phyloP scores from a whole-genome alignment of 2,329 filamentous ascomycete genomes.

The Fusarium phyllophilum region DNA sequence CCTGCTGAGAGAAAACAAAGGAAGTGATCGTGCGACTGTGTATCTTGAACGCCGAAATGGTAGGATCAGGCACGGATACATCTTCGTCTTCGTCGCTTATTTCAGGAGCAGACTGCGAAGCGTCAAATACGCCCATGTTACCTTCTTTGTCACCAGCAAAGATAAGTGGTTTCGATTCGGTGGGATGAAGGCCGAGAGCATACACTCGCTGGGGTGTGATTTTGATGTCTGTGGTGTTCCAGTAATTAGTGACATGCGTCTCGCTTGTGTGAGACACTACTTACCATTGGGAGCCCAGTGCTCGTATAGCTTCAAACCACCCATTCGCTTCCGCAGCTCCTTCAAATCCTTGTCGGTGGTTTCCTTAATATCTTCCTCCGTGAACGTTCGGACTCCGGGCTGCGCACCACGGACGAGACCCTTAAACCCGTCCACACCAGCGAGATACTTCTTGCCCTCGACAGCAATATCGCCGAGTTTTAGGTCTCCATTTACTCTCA shows the following conservation, averaged over 20 bases:
- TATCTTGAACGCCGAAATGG: slow-evolving; percentile 89
- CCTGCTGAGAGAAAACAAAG: slow-evolving; percentile 79
- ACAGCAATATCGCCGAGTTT: slow-evolving; percentile 81
- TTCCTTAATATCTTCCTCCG: slow-evolving; percentile 81
- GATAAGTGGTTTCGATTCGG: slow-evolving; percentile 83
- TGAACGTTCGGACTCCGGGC: slow-evolving; percentile 86
- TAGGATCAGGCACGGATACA: slow-evolving; percentile 72
- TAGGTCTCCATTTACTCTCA: slow-evolving; percentile 66
- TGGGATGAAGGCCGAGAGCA: slow-evolving; percentile 88
- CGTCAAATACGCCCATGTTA: slow-evolving; percentile 90
- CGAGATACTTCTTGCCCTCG: slow-evolving; percentile 80
- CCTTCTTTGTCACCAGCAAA: slow-evolving; percentile 97
- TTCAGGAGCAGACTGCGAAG: slow-evolving; percentile 73
- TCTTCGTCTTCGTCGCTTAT: slow-evolving; percentile 76
- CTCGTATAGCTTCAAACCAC: slow-evolving; percentile 80
- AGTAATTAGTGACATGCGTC: not conserved
- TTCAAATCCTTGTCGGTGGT: slow-evolving; percentile 82
- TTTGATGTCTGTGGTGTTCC: slow-evolving; percentile 75
- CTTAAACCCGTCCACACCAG: slow-evolving; percentile 72
- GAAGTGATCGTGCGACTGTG: slow-evolving; percentile 89
- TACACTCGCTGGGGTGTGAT: slow-evolving; percentile 90
- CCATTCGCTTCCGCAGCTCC: slow-evolving; percentile 79
- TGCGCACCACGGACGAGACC: slow-evolving; percentile 72
- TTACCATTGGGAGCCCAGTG: slow-evolving; percentile 82
- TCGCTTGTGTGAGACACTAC: slow-evolving; percentile 36